Base-by-base conservation (phyloP, 2,329 filamentous ascomycete genomes). In the Penicillium sclerotigenum region DNA sequence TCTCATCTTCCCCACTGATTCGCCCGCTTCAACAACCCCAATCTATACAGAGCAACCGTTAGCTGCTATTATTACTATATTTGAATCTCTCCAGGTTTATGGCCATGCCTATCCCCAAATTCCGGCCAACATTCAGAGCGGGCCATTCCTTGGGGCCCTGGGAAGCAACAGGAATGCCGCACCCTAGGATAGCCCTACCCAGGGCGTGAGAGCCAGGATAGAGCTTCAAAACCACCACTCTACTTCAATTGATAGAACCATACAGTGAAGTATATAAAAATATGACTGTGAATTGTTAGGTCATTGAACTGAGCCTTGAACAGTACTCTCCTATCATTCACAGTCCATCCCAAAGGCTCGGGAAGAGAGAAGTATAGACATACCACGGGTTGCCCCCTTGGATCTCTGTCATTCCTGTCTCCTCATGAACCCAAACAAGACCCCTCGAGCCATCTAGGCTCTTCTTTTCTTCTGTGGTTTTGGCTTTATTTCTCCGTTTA, bases 311-410 rank as follows among this genome's bases (percentile, higher is more conserved):
- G 13, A 33, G 8, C 11, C 3, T 20, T 16, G 20, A 14, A 33
- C 16, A 9, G 3, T 24, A 31, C 14, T 45, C 33, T 37, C 49
- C 24, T 8, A 14, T 22, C 26, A 45, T 47, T 41, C 8, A 28
- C 31, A 33, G 33, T 28, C 22, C 16, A 37, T 22, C 11, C 28
- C 10, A 16, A 43, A 46, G 5, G 10, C 24, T n/a, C 4, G 4
- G 9, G 13, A 8, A 11, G 41, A 49, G 13, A 24, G 11, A 41
- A 26, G 33, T 24, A 49, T 59, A 63, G 49, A 54, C 63, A 66
- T 65, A 65, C 61, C 63, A 34, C 53, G 45, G 57, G 61, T 61
- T 61, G 54, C 59, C 60, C 63, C 64, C 59, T 61, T 64, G 52
- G 47, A 41, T 29, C 48, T 53, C 51, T 56, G 52, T 57, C 64